Base-by-base conservation (phyloP, 108 stramenopile genomes). In the Cylindrotheca fusiformis region DNA sequence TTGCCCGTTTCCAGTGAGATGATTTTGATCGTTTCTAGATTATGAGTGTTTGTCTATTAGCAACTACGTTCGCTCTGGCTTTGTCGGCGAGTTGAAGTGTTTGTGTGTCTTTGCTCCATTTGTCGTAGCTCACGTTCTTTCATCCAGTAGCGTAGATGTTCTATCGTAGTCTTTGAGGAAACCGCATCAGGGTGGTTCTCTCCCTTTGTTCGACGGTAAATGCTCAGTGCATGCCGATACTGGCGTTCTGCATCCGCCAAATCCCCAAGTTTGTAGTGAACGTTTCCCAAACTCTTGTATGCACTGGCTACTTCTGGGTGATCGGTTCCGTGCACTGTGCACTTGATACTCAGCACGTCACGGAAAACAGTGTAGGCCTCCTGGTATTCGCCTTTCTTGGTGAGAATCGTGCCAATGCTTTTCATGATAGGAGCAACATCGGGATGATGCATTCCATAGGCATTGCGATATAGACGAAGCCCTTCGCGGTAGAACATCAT, bases 401-500 rank as follows among this genome's bases (percentile, higher is more conserved):
- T 76, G 6, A 86, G 72, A 56, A 89, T 89, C 8, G 81, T 80
- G 2, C 85, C 88, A 50, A 89, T 89, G 45, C 85, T 86, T 51
- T 86, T 86, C 57, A 89, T 78, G 24, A 84, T 89, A n/a, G 88
- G 88, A 27, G 85, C 85, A n/a, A 89, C 85, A 51, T 89, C 88
- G n/a, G 88, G 88, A 55, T 86, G 85, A 45, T 78, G 79, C 44
- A 86, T 65, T 21, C 88, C 88, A 46, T 84, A 90, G 8, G 88
- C 81, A 58, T 86, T 81, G 25, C 85, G 78, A 64, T 90, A 86
- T 28, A 90, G 69, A 12, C 88, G 83, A 23, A 90, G 67, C 22
- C 84, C 88, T 68, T 90, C 88, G 4, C 74, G 70, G 65, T 90
- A 90, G 55, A 85, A 90, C 75, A 82, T 80, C 81, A 86, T 86